A percentile compares a stretch with the other conserved stretches of the same genome.
phyloP scores from a whole-genome alignment of 2,329 filamentous ascomycete species.

The Paecilomyces formosus region DNA sequence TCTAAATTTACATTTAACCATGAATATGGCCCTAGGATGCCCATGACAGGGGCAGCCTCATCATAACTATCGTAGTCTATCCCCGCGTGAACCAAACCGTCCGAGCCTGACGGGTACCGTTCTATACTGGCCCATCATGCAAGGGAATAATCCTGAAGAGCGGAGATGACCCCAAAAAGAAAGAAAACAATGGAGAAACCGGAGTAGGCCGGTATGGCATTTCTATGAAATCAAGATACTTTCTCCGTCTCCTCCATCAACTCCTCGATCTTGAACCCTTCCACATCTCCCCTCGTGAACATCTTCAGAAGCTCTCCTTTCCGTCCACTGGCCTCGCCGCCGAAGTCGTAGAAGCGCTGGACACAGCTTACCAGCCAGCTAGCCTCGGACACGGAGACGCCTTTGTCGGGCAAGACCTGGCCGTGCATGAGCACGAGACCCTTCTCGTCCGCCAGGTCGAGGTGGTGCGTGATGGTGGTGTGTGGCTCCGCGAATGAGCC shows the following conservation, averaged over 20 bases:
- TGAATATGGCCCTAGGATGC: not conserved
- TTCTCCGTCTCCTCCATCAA: constrained; percentile 85
- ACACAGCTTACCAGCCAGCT: constrained; percentile 86
- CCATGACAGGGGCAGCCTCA: no score
- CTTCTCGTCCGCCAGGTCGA: constrained; percentile 66
- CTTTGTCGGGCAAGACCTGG: constrained; percentile 64
- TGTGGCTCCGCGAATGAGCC: constrained; percentile 88
- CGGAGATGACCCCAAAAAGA: not conserved
- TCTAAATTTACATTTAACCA: not conserved
- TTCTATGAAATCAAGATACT: constrained; percentile 31
- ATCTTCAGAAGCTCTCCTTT: constrained; percentile 68
- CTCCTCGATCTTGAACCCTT: constrained; percentile 72
- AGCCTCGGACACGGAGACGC: constrained; percentile 73
- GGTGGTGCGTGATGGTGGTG: constrained; percentile 87
- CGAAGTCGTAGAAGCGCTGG: constrained; percentile 77
- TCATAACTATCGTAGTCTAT: no score
- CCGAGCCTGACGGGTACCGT: not conserved
- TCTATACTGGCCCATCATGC: not conserved
- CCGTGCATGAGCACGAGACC: constrained; percentile 83
- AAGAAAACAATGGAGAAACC: not conserved
- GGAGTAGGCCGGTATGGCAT: not conserved
- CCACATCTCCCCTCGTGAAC: constrained; percentile 69
- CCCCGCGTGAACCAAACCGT: no score
- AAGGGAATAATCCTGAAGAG: not conserved
- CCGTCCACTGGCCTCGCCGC: constrained; percentile 50